A percentile compares a stretch with the other conserved stretches of the same genome.
These are phyloP conservation scores for Croton setiger DNA, from an alignment of 441 rosid species.

Conservation along the genomic window DNA sequence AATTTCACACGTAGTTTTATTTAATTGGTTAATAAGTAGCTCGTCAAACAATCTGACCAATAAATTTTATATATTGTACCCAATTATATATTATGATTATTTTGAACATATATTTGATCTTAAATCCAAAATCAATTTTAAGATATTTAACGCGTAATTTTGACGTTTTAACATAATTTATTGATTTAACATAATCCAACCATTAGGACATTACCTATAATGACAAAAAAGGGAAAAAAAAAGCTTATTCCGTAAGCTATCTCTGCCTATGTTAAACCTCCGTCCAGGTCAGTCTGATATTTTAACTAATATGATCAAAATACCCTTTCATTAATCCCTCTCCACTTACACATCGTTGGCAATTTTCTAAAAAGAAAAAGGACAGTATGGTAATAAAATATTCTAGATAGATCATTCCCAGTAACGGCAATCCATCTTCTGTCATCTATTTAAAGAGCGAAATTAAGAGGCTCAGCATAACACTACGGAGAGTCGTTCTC, in stretches of 20 bases:
- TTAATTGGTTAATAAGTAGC: too few species aligned
- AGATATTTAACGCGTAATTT: too few species aligned
- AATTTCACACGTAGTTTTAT: too few species aligned
- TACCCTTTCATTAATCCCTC: background rate
- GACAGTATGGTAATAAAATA: background rate
- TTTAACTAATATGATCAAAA: background rate
- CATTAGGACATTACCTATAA: too few species aligned
- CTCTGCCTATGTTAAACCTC: background rate
- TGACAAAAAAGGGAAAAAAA: background rate
- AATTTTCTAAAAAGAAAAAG: background rate
- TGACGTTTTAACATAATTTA: too few species aligned
- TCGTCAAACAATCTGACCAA: too few species aligned
- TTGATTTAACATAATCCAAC: too few species aligned
- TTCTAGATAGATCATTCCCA: background rate
- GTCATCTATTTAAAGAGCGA: background rate
- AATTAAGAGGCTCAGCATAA: background rate
- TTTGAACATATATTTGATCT: too few species aligned
- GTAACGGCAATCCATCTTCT: background rate
- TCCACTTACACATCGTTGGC: background rate
- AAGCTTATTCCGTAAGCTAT: constrained; percentile 6
- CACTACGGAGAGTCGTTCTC: background rate
- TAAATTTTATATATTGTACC: too few species aligned
- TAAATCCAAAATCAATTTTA: too few species aligned
- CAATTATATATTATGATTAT: too few species aligned
- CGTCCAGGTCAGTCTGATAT: background rate